A percentile compares a stretch with the other conserved stretches of the same genome.
phyloP scores from a whole-genome alignment of 495 filamentous ascomycete genomes.

The Hypoxylon fragiforme region DNA sequence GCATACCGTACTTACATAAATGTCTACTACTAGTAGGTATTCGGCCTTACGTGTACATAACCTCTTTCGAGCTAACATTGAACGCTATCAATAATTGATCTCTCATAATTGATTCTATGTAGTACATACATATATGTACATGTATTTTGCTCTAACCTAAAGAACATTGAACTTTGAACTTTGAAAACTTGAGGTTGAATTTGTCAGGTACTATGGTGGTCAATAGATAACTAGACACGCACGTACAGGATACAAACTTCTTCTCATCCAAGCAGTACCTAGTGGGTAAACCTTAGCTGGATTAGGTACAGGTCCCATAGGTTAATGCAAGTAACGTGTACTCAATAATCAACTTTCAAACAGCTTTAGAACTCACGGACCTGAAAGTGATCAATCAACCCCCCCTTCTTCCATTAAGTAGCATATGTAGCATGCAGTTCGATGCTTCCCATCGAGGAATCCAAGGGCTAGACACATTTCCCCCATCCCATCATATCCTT shows the following conservation, averaged over 20 bases:
- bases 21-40: no score
- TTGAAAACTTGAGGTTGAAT: not conserved
- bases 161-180: not conserved
- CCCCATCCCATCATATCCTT: constrained; percentile 16
- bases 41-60: not conserved
- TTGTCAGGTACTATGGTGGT: not conserved
- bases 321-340: constrained; percentile 15
- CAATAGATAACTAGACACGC: not conserved
- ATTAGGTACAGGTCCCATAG: no score
- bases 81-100: not conserved
- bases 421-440: not conserved
- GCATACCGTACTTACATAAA: no score
- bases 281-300: no score
- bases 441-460: constrained; percentile 17
- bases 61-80: not conserved
- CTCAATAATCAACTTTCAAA: not conserved
- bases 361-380: constrained; percentile 24
- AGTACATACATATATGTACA: no score
- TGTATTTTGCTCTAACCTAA: not conserved
- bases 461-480: constrained; percentile 24
- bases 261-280: no score
- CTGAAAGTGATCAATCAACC: constrained; percentile 31
- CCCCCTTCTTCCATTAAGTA: not conserved
- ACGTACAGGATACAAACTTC: constrained; percentile 4
- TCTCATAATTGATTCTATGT: no score